Evolutionary conservation across 169 alveolate genomes (phyloP).

Genomic region (Eimeria praecox): DNA sequence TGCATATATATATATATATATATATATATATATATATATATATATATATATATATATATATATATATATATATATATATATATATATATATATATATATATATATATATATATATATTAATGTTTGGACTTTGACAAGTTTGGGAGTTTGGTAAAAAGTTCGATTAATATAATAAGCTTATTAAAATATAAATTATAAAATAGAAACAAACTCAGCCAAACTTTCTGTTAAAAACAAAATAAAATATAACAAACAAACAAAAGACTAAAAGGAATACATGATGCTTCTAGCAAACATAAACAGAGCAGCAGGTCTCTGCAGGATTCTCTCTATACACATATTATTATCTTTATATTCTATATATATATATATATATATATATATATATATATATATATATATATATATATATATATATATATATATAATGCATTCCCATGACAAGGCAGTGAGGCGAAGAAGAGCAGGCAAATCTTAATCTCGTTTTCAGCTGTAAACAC

Average conservation of each 20-base stretch:
- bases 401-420: too few relatives aligned
- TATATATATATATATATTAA: too few relatives aligned
- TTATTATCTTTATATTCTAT: background rate
- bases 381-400: too few relatives aligned
- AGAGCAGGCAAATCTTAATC: background rate
- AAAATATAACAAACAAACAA: background rate
- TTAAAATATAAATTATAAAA: background rate
- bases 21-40: too few relatives aligned
- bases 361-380: too few relatives aligned
- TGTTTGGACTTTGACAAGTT: background rate
- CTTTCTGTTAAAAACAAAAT: background rate
- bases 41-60: too few relatives aligned
- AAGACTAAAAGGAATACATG: background rate
- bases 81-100: too few relatives aligned
- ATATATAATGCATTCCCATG: background rate
- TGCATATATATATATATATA: too few relatives aligned
- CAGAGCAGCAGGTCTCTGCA: background rate
- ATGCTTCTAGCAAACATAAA: background rate
- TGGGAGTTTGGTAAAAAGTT: background rate
- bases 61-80: too few relatives aligned
- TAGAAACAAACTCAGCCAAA: background rate
- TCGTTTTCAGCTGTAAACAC: background rate
- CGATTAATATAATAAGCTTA: background rate
- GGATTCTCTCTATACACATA: background rate
- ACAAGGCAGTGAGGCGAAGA: background rate